Evolutionary conservation across 805 yeast genomes (phyloP), one percentile per base, ranked within the genome.

Genomic region (Metschnikowia lunata): DNA sequence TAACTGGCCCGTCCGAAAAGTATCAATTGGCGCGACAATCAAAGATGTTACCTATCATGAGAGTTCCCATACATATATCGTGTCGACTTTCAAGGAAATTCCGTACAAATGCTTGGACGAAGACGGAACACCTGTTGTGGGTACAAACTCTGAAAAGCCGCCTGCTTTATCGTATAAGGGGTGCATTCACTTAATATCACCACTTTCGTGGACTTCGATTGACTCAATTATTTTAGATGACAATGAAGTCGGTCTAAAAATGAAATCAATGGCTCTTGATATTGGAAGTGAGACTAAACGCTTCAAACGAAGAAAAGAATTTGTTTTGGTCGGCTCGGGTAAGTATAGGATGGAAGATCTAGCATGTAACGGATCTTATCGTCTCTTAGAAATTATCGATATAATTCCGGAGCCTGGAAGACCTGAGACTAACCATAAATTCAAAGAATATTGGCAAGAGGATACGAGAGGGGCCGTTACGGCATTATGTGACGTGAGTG

Each of bases 321-420:
- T 80, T 40, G 64, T 93, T 8, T 81, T 88, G 1, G 70, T 84
- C n/a, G 98, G 97, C 1, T 78, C 90, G 2, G 85, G 93, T 0
- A 71, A 75, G 43, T 75, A 81, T 41, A 74, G 91, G 46, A 80
- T 82, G 47, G 99, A 91, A 59, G 96, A 89, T 64, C 66, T 84
- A 47, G 76, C 87, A 4, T 78, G 95, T 0, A 79, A 80, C 55
- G 99, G 99, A 0, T 71, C 82, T 1, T 85, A 88, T 63, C 79
- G 79, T 45, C 67, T 90, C 1, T 82, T 69, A 56, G 96, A 89
- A 51, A 72, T 86, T 28, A 82, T 85, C 43, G 89, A 83, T 46
- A 84, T 89, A 60, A 88, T 87, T 50, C 96, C 97, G 0, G 96
- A 88, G 57, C 91, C 91, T 0, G 89, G 84, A 0, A 77, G 75